Conservation (phyloP, 2,329 filamentous ascomycete species). For the Scytalidium sp. region DNA sequence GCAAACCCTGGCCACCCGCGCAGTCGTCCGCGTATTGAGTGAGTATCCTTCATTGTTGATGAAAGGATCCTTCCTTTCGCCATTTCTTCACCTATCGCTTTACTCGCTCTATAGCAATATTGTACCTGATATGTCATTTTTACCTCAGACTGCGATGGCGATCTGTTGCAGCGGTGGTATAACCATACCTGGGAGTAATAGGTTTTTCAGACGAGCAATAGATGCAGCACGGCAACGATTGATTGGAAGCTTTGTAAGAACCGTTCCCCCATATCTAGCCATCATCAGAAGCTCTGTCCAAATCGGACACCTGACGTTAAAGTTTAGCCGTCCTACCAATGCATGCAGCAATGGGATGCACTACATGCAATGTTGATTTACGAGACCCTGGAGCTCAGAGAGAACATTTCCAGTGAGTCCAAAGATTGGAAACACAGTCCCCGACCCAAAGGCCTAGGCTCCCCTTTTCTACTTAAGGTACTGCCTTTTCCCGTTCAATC, state of each 20-base stretch:
- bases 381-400: constrained; percentile 14
- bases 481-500: neutral
- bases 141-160: constrained; percentile 19
- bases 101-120: constrained; percentile 14
- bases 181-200: constrained; percentile 8
- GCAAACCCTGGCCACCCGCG: neutral
- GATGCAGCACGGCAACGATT: constrained; percentile 17
- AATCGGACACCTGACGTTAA: no score
- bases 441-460: constrained; percentile 11
- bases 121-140: constrained; percentile 17
- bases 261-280: neutral
- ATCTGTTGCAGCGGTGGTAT: constrained; percentile 19
- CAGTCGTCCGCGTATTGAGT: constrained; percentile 7
- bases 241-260: constrained; percentile 9
- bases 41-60: constrained; percentile 17
- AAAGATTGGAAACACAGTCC: constrained; percentile 16
- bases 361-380: constrained; percentile 24
- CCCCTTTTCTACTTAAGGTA: constrained; percentile 18
- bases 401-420: constrained; percentile 4
- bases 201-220: constrained; percentile 16
- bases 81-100: constrained; percentile 13
- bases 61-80: constrained; percentile 11
- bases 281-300: no score
- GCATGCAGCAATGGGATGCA: constrained; percentile 16
- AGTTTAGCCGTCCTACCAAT: constrained; percentile 5